Evolutionary conservation across 2,329 filamentous ascomycete species (phyloP).

Genomic region (Fusarium xyrophilum): DNA sequence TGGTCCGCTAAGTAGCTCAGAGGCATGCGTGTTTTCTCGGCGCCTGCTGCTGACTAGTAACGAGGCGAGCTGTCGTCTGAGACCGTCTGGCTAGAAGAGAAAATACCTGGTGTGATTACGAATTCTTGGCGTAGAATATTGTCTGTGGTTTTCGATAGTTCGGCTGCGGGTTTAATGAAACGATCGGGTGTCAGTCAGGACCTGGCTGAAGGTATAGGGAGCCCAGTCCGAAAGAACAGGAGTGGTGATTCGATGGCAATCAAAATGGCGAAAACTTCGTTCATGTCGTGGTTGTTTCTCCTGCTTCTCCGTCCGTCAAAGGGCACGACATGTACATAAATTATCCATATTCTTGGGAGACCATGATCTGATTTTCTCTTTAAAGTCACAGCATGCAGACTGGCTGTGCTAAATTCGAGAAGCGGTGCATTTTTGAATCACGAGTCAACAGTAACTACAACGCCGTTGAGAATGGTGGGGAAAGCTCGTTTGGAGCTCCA

Average conservation of each 20-base stretch:
- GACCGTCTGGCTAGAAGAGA: constrained; percentile 8
- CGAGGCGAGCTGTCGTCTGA: constrained; percentile 4
- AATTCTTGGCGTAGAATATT: background rate
- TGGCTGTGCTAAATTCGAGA: constrained; percentile 4
- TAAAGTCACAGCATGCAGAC: background rate
- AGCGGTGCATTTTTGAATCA: constrained; percentile 30
- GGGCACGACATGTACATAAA: background rate
- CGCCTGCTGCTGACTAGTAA: constrained; percentile 19
- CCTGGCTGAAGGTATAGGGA: background rate
- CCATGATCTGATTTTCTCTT: constrained; percentile 28
- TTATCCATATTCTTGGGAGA: background rate
- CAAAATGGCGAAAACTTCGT: background rate
- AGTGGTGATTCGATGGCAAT: constrained; percentile 7
- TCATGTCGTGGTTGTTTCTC: background rate
- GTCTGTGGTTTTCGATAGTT: background rate
- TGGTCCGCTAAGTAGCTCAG: constrained; percentile 27
- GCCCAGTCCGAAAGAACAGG: background rate
- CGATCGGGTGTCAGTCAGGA: background rate
- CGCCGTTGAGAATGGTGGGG: constrained; percentile 26
- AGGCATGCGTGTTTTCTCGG: constrained; percentile 8
- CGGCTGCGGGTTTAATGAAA: background rate
- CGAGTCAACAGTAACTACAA: constrained; percentile 17
- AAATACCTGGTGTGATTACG: background rate
- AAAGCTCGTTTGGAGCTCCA: constrained; percentile 21
- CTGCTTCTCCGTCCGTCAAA: constrained; percentile 1